Conservation (phyloP, 139 green algal species). For the Micractinium conductrix region DNA sequence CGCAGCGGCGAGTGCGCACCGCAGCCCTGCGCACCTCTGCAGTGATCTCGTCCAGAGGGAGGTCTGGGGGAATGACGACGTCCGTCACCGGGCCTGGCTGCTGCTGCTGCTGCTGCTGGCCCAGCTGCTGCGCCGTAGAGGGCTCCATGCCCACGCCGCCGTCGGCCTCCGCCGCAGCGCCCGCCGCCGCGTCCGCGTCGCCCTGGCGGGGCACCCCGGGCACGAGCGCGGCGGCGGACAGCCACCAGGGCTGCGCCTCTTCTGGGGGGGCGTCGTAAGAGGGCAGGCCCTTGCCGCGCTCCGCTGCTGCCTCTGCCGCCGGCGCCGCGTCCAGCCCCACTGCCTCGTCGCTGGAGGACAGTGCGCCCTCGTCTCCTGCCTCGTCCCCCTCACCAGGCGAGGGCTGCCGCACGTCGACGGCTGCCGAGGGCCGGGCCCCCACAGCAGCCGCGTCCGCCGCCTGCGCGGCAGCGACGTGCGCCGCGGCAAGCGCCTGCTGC, state of each 20-base stretch:
- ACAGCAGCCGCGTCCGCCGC: constrained; percentile 30
- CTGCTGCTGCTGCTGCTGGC: background rate
- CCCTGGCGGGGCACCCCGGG: constrained; percentile 21
- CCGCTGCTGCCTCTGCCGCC: background rate
- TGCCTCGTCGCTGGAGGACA: background rate
- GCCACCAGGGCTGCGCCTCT: constrained; percentile 34
- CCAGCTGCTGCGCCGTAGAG: background rate
- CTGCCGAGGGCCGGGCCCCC: background rate
- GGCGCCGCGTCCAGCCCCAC: constrained; percentile 9
- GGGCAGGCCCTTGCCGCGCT: background rate
- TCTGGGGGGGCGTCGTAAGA: constrained; percentile 10
- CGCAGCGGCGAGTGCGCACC: too few relatives aligned
- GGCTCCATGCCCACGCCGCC: background rate
- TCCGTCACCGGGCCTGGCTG: constrained; percentile 54
- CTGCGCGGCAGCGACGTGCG: constrained; percentile 15
- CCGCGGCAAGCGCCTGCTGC: constrained; percentile 17
- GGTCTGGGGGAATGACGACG: constrained; percentile 77
- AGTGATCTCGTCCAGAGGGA: constrained; percentile 90
- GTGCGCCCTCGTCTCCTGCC: background rate
- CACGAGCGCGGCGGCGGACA: constrained; percentile 10
- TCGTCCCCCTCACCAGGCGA: background rate
- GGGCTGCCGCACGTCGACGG: background rate
- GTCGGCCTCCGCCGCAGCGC: constrained; percentile 16
- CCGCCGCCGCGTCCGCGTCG: background rate
- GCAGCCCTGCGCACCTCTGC: too few relatives aligned